phyloP scores from a whole-genome alignment of 1,284 basidiomycete genomes.

The Papiliotrema terrestris region DNA sequence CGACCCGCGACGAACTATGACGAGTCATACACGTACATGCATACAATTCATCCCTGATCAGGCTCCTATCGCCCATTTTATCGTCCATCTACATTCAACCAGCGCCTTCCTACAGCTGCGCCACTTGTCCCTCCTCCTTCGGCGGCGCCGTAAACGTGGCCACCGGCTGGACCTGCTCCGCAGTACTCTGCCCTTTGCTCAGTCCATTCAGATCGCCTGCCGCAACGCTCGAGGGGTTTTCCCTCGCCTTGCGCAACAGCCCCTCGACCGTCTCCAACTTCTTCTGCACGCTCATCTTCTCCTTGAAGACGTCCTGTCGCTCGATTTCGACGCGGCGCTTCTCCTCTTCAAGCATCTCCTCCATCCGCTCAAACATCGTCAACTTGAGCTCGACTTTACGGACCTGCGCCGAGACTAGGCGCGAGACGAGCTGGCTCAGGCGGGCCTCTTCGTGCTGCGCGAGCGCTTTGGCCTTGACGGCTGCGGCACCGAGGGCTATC shows the following conservation, averaged over 20 bases:
- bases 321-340: constrained; percentile 46
- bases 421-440: constrained; percentile 74
- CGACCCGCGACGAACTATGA: background rate
- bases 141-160: constrained; percentile 8
- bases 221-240: constrained; percentile 4
- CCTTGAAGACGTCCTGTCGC: constrained; percentile 45
- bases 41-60: background rate
- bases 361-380: constrained; percentile 84
- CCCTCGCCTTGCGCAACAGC: constrained; percentile 34
- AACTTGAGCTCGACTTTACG: constrained; percentile 93
- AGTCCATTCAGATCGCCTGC: constrained; percentile 2
- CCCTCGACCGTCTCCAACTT: constrained; percentile 41
- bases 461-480: constrained; percentile 76
- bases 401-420: constrained; percentile 85
- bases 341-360: constrained; percentile 84
- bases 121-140: constrained; percentile 5
- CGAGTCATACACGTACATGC: background rate
- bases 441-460: constrained; percentile 81
- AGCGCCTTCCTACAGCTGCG: constrained; percentile 5
- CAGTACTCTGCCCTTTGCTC: constrained; percentile 2
- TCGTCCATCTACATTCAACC: background rate
- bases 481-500: constrained; percentile 82
- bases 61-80: background rate
- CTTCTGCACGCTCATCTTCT: constrained; percentile 36
- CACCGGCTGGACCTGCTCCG: constrained; percentile 10